Evolutionary conservation across 805 yeast genomes (phyloP).

Genomic region (Candida manassasensis): DNA sequence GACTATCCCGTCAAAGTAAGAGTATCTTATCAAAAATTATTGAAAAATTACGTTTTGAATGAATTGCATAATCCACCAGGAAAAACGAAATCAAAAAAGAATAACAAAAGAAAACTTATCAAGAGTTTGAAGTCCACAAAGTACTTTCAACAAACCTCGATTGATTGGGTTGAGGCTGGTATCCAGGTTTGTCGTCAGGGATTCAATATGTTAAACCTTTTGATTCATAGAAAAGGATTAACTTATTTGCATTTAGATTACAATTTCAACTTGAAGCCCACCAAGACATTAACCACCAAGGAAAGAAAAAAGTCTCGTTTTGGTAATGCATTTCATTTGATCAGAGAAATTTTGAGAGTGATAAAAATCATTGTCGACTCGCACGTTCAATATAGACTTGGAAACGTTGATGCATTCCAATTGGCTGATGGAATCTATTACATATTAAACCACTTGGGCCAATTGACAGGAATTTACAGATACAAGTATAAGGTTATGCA

Average conservation of each 20-base stretch:
- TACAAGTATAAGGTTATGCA: slow-evolving; percentile 98
- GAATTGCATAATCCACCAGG: slow-evolving; percentile 51
- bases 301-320: slow-evolving; percentile 94
- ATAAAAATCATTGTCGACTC: slow-evolving; percentile 86
- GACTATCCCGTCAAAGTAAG: slow-evolving; percentile 71
- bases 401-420: slow-evolving; percentile 89
- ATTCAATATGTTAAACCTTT: slow-evolving; percentile 81
- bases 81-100: slow-evolving; percentile 23
- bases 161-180: slow-evolving; percentile 99
- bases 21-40: slow-evolving; percentile 83
- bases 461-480: slow-evolving; percentile 91
- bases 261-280: slow-evolving; percentile 93
- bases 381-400: slow-evolving; percentile 86
- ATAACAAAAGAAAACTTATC: slow-evolving; percentile 52
- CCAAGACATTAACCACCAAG: slow-evolving; percentile 91
- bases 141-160: slow-evolving; percentile 83
- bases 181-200: slow-evolving; percentile 92
- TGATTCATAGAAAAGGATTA: slow-evolving; percentile 86
- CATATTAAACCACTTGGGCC: slow-evolving; percentile 89
- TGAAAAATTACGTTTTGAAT: slow-evolving; percentile 70
- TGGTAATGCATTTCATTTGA: slow-evolving; percentile 92
- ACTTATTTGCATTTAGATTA: slow-evolving; percentile 92
- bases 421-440: slow-evolving; percentile 93
- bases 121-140: slow-evolving; percentile 71
- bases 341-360: slow-evolving; percentile 83